These are phyloP conservation scores for Trichocomaceae sp. DNA, from an alignment of 2,329 filamentous ascomycete species.

Conservation along the genomic window DNA sequence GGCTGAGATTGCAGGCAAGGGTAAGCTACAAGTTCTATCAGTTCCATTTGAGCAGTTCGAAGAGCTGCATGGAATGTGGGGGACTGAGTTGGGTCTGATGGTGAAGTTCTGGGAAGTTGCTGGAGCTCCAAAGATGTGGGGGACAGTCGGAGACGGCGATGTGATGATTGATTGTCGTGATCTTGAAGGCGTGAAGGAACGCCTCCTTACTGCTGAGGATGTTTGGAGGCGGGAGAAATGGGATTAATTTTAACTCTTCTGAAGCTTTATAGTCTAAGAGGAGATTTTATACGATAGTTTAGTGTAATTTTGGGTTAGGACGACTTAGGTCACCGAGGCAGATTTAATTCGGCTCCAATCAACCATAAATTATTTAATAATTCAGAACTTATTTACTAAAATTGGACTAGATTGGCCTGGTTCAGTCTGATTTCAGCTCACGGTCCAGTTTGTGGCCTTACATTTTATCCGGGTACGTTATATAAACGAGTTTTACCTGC, in stretches of 20 bases:
- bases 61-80: slow-evolving; percentile 7
- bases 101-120: slow-evolving; percentile 7
- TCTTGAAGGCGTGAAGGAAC: slow-evolving; percentile 1
- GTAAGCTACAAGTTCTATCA: slow-evolving; percentile 1
- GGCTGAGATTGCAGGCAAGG: slow-evolving; percentile 3
- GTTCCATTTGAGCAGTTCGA: slow-evolving; percentile 6
- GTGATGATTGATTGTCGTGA: slow-evolving; percentile 6
- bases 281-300: too few relatives aligned
- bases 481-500: too few relatives aligned
- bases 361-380: too few relatives aligned
- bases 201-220: slow-evolving; percentile 1
- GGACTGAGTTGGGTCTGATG: slow-evolving; percentile 6
- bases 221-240: not conserved
- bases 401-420: too few relatives aligned
- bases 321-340: too few relatives aligned
- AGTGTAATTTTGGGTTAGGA: too few relatives aligned
- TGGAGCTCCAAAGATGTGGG: slow-evolving; percentile 6
- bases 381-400: too few relatives aligned
- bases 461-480: too few relatives aligned
- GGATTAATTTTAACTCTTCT: not conserved
- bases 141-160: slow-evolving; percentile 2
- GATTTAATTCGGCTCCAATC: too few relatives aligned
- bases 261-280: too few relatives aligned
- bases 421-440: too few relatives aligned
- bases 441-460: too few relatives aligned